Evolutionary conservation across 768 basidiomycete species (phyloP).

Genomic region (Boletus vermiculosoides): DNA sequence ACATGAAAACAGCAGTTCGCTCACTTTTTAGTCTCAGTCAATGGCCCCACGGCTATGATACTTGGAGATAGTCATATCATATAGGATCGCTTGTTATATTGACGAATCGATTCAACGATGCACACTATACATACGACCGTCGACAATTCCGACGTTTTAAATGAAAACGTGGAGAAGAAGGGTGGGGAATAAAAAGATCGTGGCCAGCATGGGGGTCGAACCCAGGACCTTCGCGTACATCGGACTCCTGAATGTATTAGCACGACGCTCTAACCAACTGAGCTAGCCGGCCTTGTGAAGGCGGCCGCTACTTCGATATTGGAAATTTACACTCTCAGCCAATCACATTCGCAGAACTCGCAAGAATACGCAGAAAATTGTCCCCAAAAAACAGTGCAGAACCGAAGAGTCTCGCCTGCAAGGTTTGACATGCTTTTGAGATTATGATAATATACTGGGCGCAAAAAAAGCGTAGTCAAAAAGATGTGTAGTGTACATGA

Average conservation of each 20-base stretch:
- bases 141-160: too few relatives aligned
- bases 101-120: neutral
- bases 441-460: neutral
- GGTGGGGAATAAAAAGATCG: neutral
- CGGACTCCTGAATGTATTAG: slow-evolving; percentile 41
- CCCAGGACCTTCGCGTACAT: slow-evolving; percentile 38
- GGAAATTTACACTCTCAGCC: neutral
- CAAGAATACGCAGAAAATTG: neutral
- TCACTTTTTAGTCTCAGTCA: neutral
- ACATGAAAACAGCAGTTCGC: too few relatives aligned
- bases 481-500: slow-evolving; percentile 18
- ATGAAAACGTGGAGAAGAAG: neutral
- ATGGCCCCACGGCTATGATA: too few relatives aligned
- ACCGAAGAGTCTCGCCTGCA: neutral
- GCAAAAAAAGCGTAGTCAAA: slow-evolving; percentile 3
- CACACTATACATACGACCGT: neutral
- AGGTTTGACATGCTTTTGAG: neutral
- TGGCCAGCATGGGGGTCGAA: slow-evolving; percentile 43
- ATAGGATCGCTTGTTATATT: neutral
- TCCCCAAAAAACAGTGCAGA: neutral
- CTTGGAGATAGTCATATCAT: neutral
- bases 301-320: too few relatives aligned
- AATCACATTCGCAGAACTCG: neutral
- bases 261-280: slow-evolving; percentile 93
- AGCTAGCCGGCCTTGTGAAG: slow-evolving; percentile 70